Evolutionary conservation across 2,329 filamentous ascomycete genomes (phyloP).

Genomic region (Calycina herbarum): DNA sequence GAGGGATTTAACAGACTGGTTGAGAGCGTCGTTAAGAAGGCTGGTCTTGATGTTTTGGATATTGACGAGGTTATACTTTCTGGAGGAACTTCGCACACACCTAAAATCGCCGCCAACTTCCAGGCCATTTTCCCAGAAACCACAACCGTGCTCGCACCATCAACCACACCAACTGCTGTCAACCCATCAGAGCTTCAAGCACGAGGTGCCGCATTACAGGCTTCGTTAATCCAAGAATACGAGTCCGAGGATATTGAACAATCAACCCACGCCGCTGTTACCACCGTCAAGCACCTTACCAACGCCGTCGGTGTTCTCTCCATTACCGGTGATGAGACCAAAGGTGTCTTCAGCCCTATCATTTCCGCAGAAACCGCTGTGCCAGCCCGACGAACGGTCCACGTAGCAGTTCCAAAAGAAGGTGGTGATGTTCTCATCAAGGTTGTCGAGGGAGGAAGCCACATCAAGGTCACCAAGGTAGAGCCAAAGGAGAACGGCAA

Average conservation of each 20-base stretch:
- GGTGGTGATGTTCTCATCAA: slow-evolving; percentile 88
- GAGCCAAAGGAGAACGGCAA: slow-evolving; percentile 71
- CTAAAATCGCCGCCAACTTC: slow-evolving; percentile 84
- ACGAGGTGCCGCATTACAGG: slow-evolving; percentile 92
- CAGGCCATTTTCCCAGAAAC: slow-evolving; percentile 76
- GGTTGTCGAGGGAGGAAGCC: slow-evolving; percentile 81
- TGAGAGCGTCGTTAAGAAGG: slow-evolving; percentile 85
- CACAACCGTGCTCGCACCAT: slow-evolving; percentile 78
- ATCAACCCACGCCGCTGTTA: slow-evolving; percentile 92
- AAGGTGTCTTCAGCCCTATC: slow-evolving; percentile 76
- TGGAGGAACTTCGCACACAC: slow-evolving; percentile 89
- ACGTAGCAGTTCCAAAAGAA: slow-evolving; percentile 72
- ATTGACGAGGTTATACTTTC: slow-evolving; percentile 93
- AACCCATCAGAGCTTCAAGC: slow-evolving; percentile 91
- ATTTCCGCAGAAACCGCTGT: slow-evolving; percentile 85
- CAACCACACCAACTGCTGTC: slow-evolving; percentile 74
- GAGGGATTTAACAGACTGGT: slow-evolving; percentile 84
- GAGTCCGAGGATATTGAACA: slow-evolving; percentile 92
- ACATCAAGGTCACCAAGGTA: slow-evolving; percentile 91
- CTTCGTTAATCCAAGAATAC: slow-evolving; percentile 90
- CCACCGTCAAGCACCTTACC: slow-evolving; percentile 85
- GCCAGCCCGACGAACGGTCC: slow-evolving; percentile 80
- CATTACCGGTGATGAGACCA: slow-evolving; percentile 55
- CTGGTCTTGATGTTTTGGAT: slow-evolving; percentile 86
- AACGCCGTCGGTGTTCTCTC: slow-evolving; percentile 86